Evolutionary conservation across 768 basidiomycete species (phyloP).

Genomic region (Lactarius tabidus): DNA sequence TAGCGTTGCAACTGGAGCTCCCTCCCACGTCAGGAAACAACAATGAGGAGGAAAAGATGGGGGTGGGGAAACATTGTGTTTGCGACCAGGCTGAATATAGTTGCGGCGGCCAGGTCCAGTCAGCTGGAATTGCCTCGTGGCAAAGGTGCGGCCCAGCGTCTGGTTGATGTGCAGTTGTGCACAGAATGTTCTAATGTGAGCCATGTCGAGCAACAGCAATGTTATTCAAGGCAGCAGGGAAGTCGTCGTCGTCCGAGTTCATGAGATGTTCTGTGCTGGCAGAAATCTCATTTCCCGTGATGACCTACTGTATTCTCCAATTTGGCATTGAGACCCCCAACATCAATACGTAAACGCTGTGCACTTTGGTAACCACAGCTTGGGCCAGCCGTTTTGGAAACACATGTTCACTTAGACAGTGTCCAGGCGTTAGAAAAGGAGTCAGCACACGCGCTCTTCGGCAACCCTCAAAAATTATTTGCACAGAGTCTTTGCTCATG

Average conservation of each 20-base stretch:
- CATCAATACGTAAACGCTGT: neutral
- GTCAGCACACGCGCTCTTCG: neutral
- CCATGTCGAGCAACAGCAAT: neutral
- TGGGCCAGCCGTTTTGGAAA: neutral
- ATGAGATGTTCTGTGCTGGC: neutral
- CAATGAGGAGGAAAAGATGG: neutral
- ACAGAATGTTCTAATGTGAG: neutral
- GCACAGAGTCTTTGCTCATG: neutral
- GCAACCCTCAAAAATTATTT: neutral
- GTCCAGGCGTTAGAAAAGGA: no score
- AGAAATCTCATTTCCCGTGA: neutral
- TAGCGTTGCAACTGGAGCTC: neutral
- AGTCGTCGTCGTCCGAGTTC: neutral
- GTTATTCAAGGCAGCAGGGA: neutral
- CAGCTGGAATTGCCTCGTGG: conserved; percentile 6
- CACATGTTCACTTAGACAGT: neutral
- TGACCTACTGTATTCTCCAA: no score
- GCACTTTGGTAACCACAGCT: neutral
- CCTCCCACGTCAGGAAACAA: neutral
- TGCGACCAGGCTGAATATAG: neutral
- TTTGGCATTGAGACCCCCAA: no score
- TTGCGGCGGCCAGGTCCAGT: neutral
- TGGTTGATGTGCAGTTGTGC: neutral
- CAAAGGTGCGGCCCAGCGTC: neutral
- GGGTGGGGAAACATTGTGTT: neutral